Percentiles rank a stretch among this genome's conserved stretches.
Evolutionary conservation across 2,329 filamentous ascomycete genomes (phyloP).

Genomic region (Chaetomiaceae sp.): DNA sequence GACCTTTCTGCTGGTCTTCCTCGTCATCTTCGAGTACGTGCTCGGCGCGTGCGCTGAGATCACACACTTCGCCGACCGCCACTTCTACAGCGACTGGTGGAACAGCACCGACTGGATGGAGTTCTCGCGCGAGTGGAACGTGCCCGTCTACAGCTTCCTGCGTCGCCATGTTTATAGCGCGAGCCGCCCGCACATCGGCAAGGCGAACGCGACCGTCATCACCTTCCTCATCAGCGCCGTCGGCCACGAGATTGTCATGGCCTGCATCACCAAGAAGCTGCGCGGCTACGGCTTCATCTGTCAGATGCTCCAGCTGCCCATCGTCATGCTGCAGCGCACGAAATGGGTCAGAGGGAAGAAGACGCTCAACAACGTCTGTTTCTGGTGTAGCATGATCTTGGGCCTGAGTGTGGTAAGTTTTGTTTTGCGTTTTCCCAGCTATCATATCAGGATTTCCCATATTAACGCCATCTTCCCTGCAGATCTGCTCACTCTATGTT

Average conservation of each 20-base stretch:
- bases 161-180: constrained; percentile 90
- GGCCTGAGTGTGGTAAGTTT: constrained; percentile 69
- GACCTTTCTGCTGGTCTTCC: constrained; percentile 88
- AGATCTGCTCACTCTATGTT: constrained; percentile 53
- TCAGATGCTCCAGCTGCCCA: constrained; percentile 95
- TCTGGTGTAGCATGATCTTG: constrained; percentile 89
- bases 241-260: constrained; percentile 94
- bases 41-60: constrained; percentile 93
- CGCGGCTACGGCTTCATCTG: constrained; percentile 88
- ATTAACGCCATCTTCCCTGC: too few relatives aligned
- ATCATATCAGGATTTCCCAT: too few relatives aligned
- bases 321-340: constrained; percentile 85
- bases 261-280: constrained; percentile 95
- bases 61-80: constrained; percentile 85
- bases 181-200: constrained; percentile 69
- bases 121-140: constrained; percentile 94
- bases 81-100: constrained; percentile 83
- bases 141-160: constrained; percentile 95
- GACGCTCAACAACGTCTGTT: constrained; percentile 82
- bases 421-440: constrained; percentile 17
- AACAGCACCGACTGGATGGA: constrained; percentile 87
- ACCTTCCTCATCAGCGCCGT: constrained; percentile 88
- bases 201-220: constrained; percentile 72
- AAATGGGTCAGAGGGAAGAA: constrained; percentile 67
- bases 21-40: constrained; percentile 97